These are phyloP conservation scores for Cytospora piceae DNA, from an alignment of 2,329 filamentous ascomycete genomes.

Conservation along the genomic window DNA sequence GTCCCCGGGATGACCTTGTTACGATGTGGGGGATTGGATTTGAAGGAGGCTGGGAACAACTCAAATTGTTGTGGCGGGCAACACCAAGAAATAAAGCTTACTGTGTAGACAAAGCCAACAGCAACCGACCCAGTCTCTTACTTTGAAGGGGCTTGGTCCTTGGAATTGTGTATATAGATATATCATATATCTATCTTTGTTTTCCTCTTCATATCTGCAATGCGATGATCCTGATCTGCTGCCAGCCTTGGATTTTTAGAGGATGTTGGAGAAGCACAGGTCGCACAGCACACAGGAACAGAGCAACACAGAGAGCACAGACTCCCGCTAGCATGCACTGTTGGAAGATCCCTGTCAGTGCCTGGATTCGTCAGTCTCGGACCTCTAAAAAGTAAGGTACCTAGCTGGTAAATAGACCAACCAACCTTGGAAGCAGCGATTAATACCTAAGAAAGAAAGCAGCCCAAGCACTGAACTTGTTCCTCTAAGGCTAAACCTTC, in stretches of 20 bases:
- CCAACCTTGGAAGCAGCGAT: too few species aligned
- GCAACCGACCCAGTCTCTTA: background rate
- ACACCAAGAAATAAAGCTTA: background rate
- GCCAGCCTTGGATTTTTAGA: background rate
- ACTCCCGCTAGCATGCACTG: background rate
- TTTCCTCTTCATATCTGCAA: background rate
- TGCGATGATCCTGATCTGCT: background rate
- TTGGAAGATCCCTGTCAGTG: background rate
- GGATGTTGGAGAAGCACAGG: background rate
- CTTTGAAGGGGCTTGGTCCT: background rate
- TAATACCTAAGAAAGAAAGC: background rate
- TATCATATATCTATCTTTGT: background rate
- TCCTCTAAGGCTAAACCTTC: background rate
- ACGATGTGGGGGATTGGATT: background rate
- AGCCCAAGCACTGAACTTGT: too few species aligned
- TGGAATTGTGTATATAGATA: background rate
- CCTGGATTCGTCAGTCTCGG: background rate
- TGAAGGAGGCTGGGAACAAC: conserved; percentile 14
- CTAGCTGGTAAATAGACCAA: conserved; percentile 6
- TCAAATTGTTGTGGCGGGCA: conserved; percentile 3
- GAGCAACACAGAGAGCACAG: background rate
- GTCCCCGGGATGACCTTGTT: background rate
- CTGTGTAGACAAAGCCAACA: background rate
- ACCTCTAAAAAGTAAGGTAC: conserved; percentile 5
- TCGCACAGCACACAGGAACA: background rate